Percentiles rank a stretch among this genome's conserved stretches.
phyloP scores from a whole-genome alignment of 1,139 yeast species.

The Hyphopichia fennica region DNA sequence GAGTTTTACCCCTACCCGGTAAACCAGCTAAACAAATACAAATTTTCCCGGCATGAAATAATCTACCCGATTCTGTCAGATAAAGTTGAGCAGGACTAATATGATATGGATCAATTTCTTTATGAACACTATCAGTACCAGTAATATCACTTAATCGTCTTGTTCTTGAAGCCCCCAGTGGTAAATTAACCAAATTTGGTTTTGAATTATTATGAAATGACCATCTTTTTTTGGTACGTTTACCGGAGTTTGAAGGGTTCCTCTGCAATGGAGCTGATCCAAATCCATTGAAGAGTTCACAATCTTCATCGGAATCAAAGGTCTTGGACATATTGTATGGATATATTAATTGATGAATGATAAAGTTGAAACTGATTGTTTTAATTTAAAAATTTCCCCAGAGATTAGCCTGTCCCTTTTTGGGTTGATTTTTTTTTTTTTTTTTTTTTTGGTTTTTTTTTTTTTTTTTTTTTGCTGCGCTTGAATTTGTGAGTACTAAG shows the following conservation, averaged over 20 bases:
- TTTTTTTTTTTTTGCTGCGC: too few relatives aligned
- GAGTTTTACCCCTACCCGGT: conserved; percentile 97
- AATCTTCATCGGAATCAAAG: conserved; percentile 24
- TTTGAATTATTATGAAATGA: conserved; percentile 39
- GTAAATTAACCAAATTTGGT: conserved; percentile 39
- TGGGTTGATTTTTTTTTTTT: background rate
- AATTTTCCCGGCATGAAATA: conserved; percentile 94
- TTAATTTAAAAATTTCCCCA: background rate
- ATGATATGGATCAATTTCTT: conserved; percentile 48
- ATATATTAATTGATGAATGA: conserved; percentile 9
- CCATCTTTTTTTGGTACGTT: conserved; percentile 45
- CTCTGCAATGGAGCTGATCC: conserved; percentile 36
- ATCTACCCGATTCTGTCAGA: conserved; percentile 83
- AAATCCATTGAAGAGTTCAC: conserved; percentile 40
- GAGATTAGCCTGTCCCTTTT: background rate
- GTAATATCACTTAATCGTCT: conserved; percentile 45
- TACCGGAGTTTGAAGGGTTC: conserved; percentile 20
- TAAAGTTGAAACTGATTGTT: background rate
- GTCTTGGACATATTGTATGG: conserved; percentile 6
- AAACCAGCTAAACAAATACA: conserved; percentile 88
- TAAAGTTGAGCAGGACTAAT: conserved; percentile 86
- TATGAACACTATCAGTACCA: conserved; percentile 56
- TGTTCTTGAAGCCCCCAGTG: conserved; percentile 21
- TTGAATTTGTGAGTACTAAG: too few relatives aligned
- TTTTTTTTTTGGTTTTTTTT: background rate